phyloP scores from a whole-genome alignment of 2,329 filamentous ascomycete species.

The Hypoxylon sp. region DNA sequence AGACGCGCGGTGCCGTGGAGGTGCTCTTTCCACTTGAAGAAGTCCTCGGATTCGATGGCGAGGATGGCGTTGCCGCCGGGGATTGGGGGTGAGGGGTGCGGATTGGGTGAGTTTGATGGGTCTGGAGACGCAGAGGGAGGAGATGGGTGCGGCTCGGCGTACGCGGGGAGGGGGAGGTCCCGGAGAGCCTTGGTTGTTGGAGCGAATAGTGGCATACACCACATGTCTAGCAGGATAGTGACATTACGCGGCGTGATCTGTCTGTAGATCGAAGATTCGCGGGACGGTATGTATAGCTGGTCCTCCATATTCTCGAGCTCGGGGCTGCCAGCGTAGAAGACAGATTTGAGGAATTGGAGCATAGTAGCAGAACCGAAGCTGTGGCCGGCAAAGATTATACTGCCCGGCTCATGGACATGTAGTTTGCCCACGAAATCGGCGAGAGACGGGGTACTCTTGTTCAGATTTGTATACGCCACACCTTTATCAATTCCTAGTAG shows the following conservation, averaged over 20 bases:
- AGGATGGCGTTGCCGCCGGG: constrained; percentile 72
- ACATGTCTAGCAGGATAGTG: constrained; percentile 81
- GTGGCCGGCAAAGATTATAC: constrained; percentile 82
- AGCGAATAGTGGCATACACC: constrained; percentile 79
- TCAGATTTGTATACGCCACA: constrained; percentile 64
- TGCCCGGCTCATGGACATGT: constrained; percentile 77
- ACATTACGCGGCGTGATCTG: constrained; percentile 79
- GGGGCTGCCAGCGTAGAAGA: constrained; percentile 72
- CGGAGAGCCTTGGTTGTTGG: constrained; percentile 73
- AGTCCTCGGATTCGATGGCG: constrained; percentile 80
- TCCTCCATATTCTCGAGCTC: constrained; percentile 62
- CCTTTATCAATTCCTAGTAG: constrained; percentile 75
- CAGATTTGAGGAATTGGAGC: constrained; percentile 82
- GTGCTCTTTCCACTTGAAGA: constrained; percentile 83
- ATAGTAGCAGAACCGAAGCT: constrained; percentile 83
- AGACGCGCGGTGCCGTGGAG: constrained; percentile 76
- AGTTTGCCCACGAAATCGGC: constrained; percentile 71
- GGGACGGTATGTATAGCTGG: constrained; percentile 72
- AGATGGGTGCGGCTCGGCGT: constrained; percentile 59
- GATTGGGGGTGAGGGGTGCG: constrained; percentile 22
- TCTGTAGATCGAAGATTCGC: constrained; percentile 66
- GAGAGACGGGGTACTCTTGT: constrained; percentile 65
- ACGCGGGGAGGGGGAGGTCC: constrained; percentile 79
- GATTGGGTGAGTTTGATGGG: background rate
- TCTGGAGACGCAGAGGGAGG: background rate